Base-by-base conservation (phyloP, 495 filamentous ascomycete species). In the Coniosporium apollinis region DNA sequence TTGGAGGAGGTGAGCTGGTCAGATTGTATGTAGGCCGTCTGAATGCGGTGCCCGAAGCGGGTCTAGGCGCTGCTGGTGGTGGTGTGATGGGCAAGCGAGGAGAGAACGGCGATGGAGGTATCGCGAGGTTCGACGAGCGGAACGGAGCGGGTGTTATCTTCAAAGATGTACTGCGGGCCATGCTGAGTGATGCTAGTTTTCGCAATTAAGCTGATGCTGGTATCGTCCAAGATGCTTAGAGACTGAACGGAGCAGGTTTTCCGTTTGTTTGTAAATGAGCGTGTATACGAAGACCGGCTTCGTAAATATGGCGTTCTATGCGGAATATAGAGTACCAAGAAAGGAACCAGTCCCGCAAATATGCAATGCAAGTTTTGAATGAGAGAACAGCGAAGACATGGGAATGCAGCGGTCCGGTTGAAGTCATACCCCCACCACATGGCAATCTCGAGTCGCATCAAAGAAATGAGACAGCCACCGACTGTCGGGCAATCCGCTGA, bases 51-150 rank as follows among this genome's bases (percentile, higher is more conserved):
- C 37, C 24, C 13, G 17, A 16, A 28, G 16, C 9, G 16, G 1
- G 7, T 30, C 14, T 32, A 14, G 31, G 21, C 19, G 38, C 22
- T 4, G 37, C 11, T n/a, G 20, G 8, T 22, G 38, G 37, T 14
- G 44, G 54, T 3, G 51, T 40, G 22, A 56, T 28, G 5, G 52
- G 50, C n/a, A 38, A 20, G 2, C 31, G 43, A 1, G 54, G 55
- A 9, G 50, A 50, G 46, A 58, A 56, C 0, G 52, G 50, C 16
- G 55, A 56, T 7, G 49, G 45, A 2, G 52, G 55, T 30, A 50
- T 50, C 21, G 47, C 44, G 33, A 58, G 53, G 14, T 38, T 22
- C 22, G 56, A 55, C 26, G 55, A 47, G 39, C 50, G 47, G 43
- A 47, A 56, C 18, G 53, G 53, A 3, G 46, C 28, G 24, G 46